phyloP scores from a whole-genome alignment of 1,284 basidiomycete species.

The Phlebopus sp. region DNA sequence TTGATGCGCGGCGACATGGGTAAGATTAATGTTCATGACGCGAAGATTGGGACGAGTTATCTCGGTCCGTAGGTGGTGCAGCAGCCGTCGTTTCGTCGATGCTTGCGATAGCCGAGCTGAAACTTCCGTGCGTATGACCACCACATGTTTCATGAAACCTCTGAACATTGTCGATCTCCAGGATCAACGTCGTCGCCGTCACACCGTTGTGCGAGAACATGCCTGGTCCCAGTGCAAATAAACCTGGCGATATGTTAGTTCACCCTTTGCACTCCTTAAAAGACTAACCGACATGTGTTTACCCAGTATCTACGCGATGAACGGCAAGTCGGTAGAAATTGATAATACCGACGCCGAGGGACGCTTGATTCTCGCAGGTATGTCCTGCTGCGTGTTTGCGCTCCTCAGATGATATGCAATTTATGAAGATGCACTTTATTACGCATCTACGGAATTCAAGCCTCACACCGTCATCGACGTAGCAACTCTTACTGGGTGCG shows the following conservation, averaged over 20 bases:
- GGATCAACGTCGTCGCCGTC: slow-evolving; percentile 72
- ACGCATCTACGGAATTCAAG: slow-evolving; percentile 76
- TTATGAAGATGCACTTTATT: slow-evolving; percentile 77
- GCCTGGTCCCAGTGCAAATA: slow-evolving; percentile 82
- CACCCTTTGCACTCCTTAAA: neutral
- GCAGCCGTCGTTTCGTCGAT: slow-evolving; percentile 74
- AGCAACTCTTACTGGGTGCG: slow-evolving; percentile 74
- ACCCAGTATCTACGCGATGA: slow-evolving; percentile 80
- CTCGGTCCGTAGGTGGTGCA: slow-evolving; percentile 56
- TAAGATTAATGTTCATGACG: slow-evolving; percentile 19
- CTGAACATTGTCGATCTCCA: slow-evolving; percentile 23
- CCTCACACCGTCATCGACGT: slow-evolving; percentile 84
- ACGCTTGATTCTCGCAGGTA: slow-evolving; percentile 72
- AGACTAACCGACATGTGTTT: neutral
- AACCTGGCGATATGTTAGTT: slow-evolving; percentile 79
- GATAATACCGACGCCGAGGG: slow-evolving; percentile 92
- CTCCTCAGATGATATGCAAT: neutral
- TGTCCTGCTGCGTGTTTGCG: slow-evolving; percentile 13
- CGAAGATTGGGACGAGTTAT: neutral
- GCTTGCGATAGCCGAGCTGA: slow-evolving; percentile 78
- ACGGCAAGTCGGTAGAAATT: slow-evolving; percentile 84
- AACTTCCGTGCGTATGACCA: slow-evolving; percentile 57
- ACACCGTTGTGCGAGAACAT: slow-evolving; percentile 86
- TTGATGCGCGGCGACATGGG: slow-evolving; percentile 86
- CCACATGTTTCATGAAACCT: neutral